Percentiles rank a stretch among this genome's conserved stretches.
phyloP scores from a whole-genome alignment of 495 filamentous ascomycete genomes.

The Jackrogersella minutella region DNA sequence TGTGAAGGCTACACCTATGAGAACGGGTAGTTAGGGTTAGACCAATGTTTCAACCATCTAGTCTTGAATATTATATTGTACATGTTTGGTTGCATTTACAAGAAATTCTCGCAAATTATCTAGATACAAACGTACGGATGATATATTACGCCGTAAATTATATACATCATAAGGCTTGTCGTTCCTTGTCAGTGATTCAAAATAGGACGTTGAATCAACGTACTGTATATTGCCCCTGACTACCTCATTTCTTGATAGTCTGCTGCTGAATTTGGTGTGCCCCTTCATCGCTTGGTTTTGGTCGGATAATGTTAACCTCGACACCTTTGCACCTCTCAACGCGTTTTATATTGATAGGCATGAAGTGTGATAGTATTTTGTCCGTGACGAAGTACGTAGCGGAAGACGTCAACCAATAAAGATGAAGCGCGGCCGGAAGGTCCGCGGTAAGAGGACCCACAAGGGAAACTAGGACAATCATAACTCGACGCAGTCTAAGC shows the following conservation, averaged over 20 bases:
- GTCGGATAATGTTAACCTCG: slow-evolving; percentile 35
- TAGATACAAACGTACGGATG: not conserved
- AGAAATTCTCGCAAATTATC: not conserved
- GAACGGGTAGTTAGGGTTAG: not conserved
- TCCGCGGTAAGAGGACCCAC: slow-evolving; percentile 59
- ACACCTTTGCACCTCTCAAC: slow-evolving; percentile 31
- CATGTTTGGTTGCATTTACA: not conserved
- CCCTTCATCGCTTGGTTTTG: slow-evolving; percentile 16
- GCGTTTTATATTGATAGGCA: slow-evolving; percentile 37
- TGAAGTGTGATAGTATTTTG: slow-evolving; percentile 23
- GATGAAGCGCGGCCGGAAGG: slow-evolving; percentile 68
- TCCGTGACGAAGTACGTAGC: slow-evolving; percentile 21
- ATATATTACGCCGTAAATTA: not conserved
- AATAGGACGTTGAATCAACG: not conserved
- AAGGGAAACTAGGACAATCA: slow-evolving; percentile 50
- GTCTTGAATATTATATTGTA: not conserved
- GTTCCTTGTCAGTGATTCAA: not conserved
- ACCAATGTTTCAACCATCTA: not conserved
- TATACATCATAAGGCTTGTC: not conserved
- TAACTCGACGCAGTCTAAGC: slow-evolving; percentile 43
- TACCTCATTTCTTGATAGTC: not conserved
- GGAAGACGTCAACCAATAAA: slow-evolving; percentile 74
- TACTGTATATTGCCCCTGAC: not conserved
- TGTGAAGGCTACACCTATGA: not conserved
- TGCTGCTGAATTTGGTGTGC: not conserved